phyloP scores from a whole-genome alignment of 1,284 basidiomycete genomes.

The Phellinidium pouzarii region DNA sequence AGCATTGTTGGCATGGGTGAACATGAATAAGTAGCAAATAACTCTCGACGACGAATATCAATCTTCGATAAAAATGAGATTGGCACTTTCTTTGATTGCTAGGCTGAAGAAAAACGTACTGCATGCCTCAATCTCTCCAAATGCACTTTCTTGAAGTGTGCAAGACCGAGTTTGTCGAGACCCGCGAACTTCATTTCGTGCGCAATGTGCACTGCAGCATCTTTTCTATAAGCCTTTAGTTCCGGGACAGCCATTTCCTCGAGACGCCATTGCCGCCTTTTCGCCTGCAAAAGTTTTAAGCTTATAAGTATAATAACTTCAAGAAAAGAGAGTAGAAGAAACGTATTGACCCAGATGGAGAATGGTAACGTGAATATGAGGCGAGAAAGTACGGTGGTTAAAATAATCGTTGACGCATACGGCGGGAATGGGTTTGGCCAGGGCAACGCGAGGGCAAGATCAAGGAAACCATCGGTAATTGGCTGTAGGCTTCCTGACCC shows the following conservation, averaged over 20 bases:
- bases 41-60: constrained; percentile 45
- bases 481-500: constrained; percentile 32
- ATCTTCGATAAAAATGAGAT: constrained; percentile 35
- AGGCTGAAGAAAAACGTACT: constrained; percentile 16
- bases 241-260: constrained; percentile 66
- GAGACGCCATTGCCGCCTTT: constrained; percentile 54
- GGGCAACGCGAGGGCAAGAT: constrained; percentile 63
- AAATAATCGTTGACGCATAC: constrained; percentile 74
- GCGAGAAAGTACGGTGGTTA: constrained; percentile 64
- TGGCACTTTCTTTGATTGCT: neutral
- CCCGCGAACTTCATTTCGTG: constrained; percentile 52
- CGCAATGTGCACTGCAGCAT: constrained; percentile 45
- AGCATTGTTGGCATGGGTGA: constrained; percentile 53
- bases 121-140: constrained; percentile 33
- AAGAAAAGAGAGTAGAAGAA: neutral
- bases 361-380: constrained; percentile 65
- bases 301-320: constrained; percentile 1
- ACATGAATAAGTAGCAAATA: constrained; percentile 54
- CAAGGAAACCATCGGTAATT: constrained; percentile 46
- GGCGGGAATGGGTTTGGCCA: constrained; percentile 57
- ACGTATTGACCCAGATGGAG: constrained; percentile 66
- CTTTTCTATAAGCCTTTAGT: constrained; percentile 47
- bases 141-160: constrained; percentile 43
- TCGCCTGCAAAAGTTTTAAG: constrained; percentile 39
- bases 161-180: constrained; percentile 44